A percentile compares a stretch with the other conserved stretches of the same genome.
Evolutionary conservation across 1,139 yeast species (phyloP).

Genomic region (Pichia sp.): DNA sequence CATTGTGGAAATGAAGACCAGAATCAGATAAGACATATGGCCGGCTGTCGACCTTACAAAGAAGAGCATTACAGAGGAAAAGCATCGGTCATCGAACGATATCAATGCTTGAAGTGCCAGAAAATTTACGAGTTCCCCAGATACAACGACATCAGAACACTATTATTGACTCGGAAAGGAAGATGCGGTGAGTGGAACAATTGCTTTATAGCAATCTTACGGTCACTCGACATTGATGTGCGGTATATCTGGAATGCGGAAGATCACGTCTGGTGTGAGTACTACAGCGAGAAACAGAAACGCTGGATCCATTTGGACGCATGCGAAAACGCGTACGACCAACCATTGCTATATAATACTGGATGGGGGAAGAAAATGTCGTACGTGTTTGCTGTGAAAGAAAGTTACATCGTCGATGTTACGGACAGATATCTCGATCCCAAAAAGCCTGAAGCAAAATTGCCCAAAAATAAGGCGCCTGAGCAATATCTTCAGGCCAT

Average conservation of each 20-base stretch:
- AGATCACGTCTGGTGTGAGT: slow-evolving; percentile 97
- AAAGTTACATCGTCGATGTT: slow-evolving; percentile 62
- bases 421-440: slow-evolving; percentile 60
- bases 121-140: slow-evolving; percentile 60
- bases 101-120: slow-evolving; percentile 53
- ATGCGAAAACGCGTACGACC: slow-evolving; percentile 82
- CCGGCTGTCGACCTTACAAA: slow-evolving; percentile 31
- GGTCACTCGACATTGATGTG: slow-evolving; percentile 58
- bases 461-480: slow-evolving; percentile 47
- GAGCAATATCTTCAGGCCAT: slow-evolving; percentile 40
- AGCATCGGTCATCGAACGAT: slow-evolving; percentile 57
- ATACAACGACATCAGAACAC: slow-evolving; percentile 60
- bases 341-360: slow-evolving; percentile 67
- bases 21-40: slow-evolving; percentile 34
- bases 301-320: slow-evolving; percentile 89
- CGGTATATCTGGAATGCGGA: slow-evolving; percentile 85
- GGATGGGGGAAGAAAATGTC: slow-evolving; percentile 97
- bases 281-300: slow-evolving; percentile 53
- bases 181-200: slow-evolving; percentile 97
- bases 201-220: slow-evolving; percentile 66
- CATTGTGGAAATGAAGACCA: slow-evolving; percentile 45
- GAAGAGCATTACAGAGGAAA: slow-evolving; percentile 42
- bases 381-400: slow-evolving; percentile 67
- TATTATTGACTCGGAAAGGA: slow-evolving; percentile 62
- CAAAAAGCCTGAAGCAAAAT: slow-evolving; percentile 38